A percentile compares a stretch with the other conserved stretches of the same genome.
Evolutionary conservation across 2,329 filamentous ascomycete species (phyloP).

Genomic region (Fusarium tuaranense): DNA sequence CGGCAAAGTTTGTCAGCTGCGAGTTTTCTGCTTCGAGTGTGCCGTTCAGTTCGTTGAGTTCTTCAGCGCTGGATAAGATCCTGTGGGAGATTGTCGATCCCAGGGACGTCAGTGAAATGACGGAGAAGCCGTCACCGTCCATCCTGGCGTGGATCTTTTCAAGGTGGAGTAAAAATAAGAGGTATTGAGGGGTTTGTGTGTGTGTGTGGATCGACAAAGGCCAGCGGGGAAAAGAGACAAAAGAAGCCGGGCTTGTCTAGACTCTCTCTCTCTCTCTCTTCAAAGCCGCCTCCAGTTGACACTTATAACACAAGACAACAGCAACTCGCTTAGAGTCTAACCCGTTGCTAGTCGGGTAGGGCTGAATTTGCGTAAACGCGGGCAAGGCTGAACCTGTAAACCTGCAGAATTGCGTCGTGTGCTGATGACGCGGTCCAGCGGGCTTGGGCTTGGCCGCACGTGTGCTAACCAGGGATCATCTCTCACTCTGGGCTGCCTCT

Average conservation of each 20-base stretch:
- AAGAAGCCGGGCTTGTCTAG: constrained; percentile 3
- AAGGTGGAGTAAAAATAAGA: not conserved
- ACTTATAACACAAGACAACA: not conserved
- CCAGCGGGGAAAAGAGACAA: constrained; percentile 13
- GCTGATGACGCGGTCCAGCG: constrained; percentile 31
- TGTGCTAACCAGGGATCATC: constrained; percentile 6
- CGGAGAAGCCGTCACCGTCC: constrained; percentile 51
- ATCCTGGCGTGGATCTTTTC: constrained; percentile 29
- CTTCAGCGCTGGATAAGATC: constrained; percentile 43
- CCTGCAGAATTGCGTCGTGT: constrained; percentile 20
- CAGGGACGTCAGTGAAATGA: constrained; percentile 48
- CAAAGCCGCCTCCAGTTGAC: not conserved
- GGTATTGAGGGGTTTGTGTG: not conserved
- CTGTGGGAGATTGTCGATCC: constrained; percentile 48
- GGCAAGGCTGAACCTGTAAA: constrained; percentile 22
- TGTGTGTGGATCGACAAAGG: not conserved
- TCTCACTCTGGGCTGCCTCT: not conserved
- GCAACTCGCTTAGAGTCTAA: not conserved
- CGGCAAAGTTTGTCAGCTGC: constrained; percentile 39
- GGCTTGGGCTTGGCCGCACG: constrained; percentile 2
- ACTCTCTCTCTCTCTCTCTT: not conserved
- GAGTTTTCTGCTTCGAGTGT: constrained; percentile 24
- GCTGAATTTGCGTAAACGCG: constrained; percentile 18
- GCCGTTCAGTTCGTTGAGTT: constrained; percentile 46
- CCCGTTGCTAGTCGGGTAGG: constrained; percentile 8